Conservation (phyloP, 2,329 filamentous ascomycete genomes). For the Trichophyton equinum region DNA sequence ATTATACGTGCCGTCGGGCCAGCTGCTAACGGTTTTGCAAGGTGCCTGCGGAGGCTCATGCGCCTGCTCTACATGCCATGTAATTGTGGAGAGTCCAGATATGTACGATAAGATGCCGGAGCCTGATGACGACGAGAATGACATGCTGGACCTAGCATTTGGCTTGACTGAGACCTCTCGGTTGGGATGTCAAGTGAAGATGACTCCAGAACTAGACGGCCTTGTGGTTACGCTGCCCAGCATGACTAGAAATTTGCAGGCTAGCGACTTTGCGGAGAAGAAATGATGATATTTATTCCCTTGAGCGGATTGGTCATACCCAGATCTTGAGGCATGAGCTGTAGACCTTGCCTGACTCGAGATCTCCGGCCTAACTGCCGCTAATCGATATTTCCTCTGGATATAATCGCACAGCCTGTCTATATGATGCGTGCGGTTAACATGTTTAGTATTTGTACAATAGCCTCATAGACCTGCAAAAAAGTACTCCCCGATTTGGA, state of each 20-base stretch:
- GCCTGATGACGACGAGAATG: constrained; percentile 69
- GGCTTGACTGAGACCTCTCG: constrained; percentile 75
- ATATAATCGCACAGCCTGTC: not conserved
- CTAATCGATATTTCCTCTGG: not conserved
- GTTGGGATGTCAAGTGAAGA: constrained; percentile 79
- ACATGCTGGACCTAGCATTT: constrained; percentile 85
- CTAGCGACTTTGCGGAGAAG: constrained; percentile 64
- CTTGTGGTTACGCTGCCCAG: constrained; percentile 71
- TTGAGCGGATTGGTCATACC: not conserved
- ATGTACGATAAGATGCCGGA: constrained; percentile 68
- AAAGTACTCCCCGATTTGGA: constrained; percentile 7
- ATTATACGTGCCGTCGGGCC: not conserved
- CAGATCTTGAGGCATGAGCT: not conserved
- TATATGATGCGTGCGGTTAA: not conserved
- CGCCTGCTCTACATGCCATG: constrained; percentile 85
- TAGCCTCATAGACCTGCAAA: constrained; percentile 5
- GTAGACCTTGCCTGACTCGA: not conserved
- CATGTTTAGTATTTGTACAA: constrained; percentile 8
- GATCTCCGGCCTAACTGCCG: not conserved
- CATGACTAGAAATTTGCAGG: constrained; percentile 94
- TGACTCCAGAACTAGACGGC: constrained; percentile 83
- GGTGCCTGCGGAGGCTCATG: constrained; percentile 89
- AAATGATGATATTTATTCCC: constrained; percentile 17
- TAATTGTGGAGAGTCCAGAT: constrained; percentile 63
- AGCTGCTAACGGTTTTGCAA: constrained; percentile 16